Evolutionary conservation across 2,329 filamentous ascomycete genomes (phyloP), one percentile per base, ranked within the genome.

Genomic region (Colletotrichum euphorbiae): DNA sequence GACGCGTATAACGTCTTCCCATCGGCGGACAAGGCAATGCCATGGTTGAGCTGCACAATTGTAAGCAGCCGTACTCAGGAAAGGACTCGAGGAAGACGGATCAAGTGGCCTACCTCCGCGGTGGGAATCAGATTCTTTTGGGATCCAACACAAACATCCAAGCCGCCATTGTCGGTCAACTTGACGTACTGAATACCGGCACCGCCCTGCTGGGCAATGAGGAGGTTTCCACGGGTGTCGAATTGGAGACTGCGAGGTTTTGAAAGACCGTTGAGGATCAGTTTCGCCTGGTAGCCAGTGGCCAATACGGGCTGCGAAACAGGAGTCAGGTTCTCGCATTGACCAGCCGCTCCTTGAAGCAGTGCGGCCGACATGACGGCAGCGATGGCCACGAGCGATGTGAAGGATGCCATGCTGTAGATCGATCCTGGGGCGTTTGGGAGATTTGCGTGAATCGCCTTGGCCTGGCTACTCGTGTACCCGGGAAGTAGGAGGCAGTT

Each of bases 1-100:
- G 90, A 92, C 15, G 85, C 85, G 73, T 86, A 89, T 57, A 89
- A 74, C 2, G 82, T 87, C 45, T 78, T 81, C 56, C 85, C 84
- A 75, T 89, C 83, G 3, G 76, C 74, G 0, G 84, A 86, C 17
- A 89, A 73, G 33, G 86, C 83, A 51, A 89, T 79, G 40, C 85
- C 85, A 71, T 89, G 87, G 72, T 85, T 88, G 19, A 89, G 78
- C 83, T 87, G 56, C 24, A 15, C 11, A 15, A 13, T 15, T 6
- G 4, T 50, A 3, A 21, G 28, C n/a, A 17, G 28, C 9, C n/a
- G 28, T 19, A 4, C 15, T 21, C 15, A 15, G 11, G 11, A 52
- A 24, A 52, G 17, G 6, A 9, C 9, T 6, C 19, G 17, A 54
- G 17, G 4, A 17, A 12, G 17, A 6, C 5, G 42, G 24, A 9